Evolutionary conservation across 2,329 filamentous ascomycete genomes (phyloP).

Genomic region (Scytalidium lignicola): DNA sequence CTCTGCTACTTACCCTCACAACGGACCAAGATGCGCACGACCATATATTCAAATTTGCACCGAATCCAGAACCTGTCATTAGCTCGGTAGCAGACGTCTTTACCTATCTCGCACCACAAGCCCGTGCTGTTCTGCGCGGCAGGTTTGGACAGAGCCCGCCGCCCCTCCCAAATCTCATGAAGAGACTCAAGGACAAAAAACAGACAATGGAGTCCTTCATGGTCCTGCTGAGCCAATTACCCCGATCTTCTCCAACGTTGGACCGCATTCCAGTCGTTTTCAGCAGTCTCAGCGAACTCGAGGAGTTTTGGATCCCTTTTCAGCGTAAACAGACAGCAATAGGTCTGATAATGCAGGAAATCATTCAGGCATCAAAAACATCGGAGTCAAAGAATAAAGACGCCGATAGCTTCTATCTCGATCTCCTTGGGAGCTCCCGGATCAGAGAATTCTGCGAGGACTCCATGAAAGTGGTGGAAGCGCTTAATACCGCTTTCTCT

Average conservation of each 20-base stretch:
- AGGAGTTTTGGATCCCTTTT: slow-evolving; percentile 15
- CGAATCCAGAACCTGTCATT: slow-evolving; percentile 23
- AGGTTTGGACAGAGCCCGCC: slow-evolving; percentile 12
- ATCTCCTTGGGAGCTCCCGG: slow-evolving; percentile 13
- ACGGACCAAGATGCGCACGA: slow-evolving; percentile 16
- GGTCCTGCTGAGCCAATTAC: slow-evolving; percentile 19
- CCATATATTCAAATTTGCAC: slow-evolving; percentile 12
- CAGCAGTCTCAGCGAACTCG: slow-evolving; percentile 20
- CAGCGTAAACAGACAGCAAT: slow-evolving; percentile 12
- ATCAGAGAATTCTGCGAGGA: slow-evolving; percentile 14
- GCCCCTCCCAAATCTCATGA: slow-evolving; percentile 22
- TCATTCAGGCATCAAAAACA: slow-evolving; percentile 10
- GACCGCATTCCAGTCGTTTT: slow-evolving; percentile 17
- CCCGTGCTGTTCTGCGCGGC: slow-evolving; percentile 18
- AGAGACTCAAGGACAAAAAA: slow-evolving; percentile 14
- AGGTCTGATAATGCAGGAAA: slow-evolving; percentile 15
- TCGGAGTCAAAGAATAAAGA: slow-evolving; percentile 6
- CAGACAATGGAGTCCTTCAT: slow-evolving; percentile 25
- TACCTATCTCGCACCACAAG: slow-evolving; percentile 15
- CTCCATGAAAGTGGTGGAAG: slow-evolving; percentile 7
- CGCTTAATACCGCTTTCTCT: slow-evolving; percentile 25
- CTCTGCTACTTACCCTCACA: slow-evolving; percentile 29
- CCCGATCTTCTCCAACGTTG: slow-evolving; percentile 2
- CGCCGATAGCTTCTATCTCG: slow-evolving; percentile 7
- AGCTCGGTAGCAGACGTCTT: slow-evolving; percentile 20